Conservation (phyloP, 192 early-diverging fungal genomes). For the Kickxella alabastrina region DNA sequence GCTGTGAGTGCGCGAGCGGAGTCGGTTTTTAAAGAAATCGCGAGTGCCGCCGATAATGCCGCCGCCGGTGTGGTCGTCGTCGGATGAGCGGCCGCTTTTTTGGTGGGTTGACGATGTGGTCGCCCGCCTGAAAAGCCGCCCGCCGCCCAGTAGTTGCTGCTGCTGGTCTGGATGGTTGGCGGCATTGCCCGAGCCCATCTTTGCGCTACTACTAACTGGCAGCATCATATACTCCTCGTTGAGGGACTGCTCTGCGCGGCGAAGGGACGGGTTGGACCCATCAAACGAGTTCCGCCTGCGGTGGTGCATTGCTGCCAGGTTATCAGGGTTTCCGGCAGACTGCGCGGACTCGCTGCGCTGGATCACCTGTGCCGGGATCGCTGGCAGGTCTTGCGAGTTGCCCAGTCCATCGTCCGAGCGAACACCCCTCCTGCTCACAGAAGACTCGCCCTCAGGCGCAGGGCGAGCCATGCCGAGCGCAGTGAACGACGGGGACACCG, state of each 20-base stretch:
- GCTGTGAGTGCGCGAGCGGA: conserved; percentile 41
- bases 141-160: neutral
- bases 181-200: neutral
- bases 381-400: neutral
- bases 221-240: neutral
- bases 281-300: conserved; percentile 31
- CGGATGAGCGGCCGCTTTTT: neutral
- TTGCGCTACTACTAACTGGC: neutral
- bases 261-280: conserved; percentile 20
- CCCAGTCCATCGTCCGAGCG: neutral
- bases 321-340: neutral
- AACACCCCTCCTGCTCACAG: no score
- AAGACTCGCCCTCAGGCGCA: no score
- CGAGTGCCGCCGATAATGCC: conserved; percentile 40
- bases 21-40: conserved; percentile 38
- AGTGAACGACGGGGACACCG: conserved; percentile 23
- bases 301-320: neutral
- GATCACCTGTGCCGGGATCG: conserved; percentile 4
- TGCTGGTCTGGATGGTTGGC: neutral
- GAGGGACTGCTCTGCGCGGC: conserved; percentile 1
- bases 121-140: conserved; percentile 28
- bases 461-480: neutral
- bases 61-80: conserved; percentile 9
- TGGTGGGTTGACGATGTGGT: conserved; percentile 24
- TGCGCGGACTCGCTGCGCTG: conserved; percentile 27